Percentiles rank a stretch among this genome's conserved stretches.
Conservation (phyloP, 306 rosid species). For the Rubus idaeus region DNA sequence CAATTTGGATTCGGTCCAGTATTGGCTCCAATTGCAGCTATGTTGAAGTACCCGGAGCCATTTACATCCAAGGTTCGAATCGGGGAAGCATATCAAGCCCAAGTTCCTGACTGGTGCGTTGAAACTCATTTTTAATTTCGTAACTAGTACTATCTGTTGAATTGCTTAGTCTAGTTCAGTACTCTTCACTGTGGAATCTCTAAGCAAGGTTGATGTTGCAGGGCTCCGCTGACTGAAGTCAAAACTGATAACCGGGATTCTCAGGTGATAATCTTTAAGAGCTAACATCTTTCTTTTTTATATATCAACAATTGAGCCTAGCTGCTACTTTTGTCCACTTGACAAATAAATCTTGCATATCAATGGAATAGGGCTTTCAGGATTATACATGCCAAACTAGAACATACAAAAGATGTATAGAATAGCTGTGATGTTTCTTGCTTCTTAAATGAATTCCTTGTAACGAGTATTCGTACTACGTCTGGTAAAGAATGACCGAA, state of each 20-base stretch:
- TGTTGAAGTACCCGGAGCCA: slow-evolving; percentile 14
- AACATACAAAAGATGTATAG: not conserved
- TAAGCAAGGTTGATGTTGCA: not conserved
- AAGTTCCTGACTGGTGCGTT: slow-evolving; percentile 13
- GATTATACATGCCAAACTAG: not conserved
- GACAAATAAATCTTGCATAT: not conserved
- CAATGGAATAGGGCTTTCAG: not conserved
- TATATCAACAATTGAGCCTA: too few relatives aligned
- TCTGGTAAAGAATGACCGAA: not conserved
- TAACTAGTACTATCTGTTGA: not conserved
- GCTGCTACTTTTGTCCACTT: not conserved
- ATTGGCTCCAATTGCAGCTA: slow-evolving; percentile 4
- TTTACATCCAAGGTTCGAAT: slow-evolving; percentile 15
- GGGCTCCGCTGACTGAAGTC: slow-evolving; percentile 4
- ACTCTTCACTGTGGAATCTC: not conserved
- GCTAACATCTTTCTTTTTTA: not conserved
- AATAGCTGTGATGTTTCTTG: not conserved
- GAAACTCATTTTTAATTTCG: too few relatives aligned
- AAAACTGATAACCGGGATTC: not conserved
- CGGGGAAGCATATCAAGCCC: slow-evolving; percentile 13
- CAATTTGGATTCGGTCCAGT: slow-evolving; percentile 6
- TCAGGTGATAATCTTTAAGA: not conserved
- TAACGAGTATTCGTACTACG: not conserved
- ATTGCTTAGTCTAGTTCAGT: not conserved
- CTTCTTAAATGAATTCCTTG: not conserved